These are phyloP conservation scores for Endoconidiophora polonica DNA, from an alignment of 2,329 filamentous ascomycete genomes.

Conservation along the genomic window DNA sequence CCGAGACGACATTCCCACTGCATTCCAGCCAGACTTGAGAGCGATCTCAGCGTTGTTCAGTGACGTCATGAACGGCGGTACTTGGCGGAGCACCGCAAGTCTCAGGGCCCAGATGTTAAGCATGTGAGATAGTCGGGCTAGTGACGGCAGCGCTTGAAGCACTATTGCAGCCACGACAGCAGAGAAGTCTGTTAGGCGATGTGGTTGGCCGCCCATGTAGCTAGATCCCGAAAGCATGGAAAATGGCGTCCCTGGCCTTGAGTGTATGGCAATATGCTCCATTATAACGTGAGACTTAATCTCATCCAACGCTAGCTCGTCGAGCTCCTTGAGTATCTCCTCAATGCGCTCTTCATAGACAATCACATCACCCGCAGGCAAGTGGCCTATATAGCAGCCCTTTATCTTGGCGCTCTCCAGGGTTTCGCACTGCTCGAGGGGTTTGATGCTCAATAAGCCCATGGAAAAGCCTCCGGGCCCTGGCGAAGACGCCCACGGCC, in stretches of 20 bases:
- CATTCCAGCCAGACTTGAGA: slow-evolving; percentile 49
- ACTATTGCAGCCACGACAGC: slow-evolving; percentile 83
- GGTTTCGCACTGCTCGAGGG: slow-evolving; percentile 3
- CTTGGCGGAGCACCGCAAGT: slow-evolving; percentile 54
- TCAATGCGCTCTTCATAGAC: slow-evolving; percentile 58
- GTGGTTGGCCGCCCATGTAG: neutral
- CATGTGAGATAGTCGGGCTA: slow-evolving; percentile 57
- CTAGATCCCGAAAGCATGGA: slow-evolving; percentile 25
- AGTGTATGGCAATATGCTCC: slow-evolving; percentile 48
- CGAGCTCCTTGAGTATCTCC: slow-evolving; percentile 53
- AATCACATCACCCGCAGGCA: slow-evolving; percentile 46
- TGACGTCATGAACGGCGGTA: slow-evolving; percentile 50
- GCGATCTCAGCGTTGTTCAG: slow-evolving; percentile 51
- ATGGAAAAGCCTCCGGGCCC: slow-evolving; percentile 37
- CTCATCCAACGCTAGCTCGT: slow-evolving; percentile 61
- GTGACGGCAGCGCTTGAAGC: slow-evolving; percentile 67
- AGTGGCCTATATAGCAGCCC: slow-evolving; percentile 40
- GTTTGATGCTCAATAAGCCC: slow-evolving; percentile 3
- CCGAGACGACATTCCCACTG: slow-evolving; percentile 27
- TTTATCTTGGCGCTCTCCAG: slow-evolving; percentile 1
- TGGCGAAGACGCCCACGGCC: slow-evolving; percentile 37
- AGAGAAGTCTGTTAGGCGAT: slow-evolving; percentile 25
- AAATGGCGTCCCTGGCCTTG: slow-evolving; percentile 23
- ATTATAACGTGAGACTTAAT: slow-evolving; percentile 77
- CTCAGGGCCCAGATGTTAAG: slow-evolving; percentile 65